Conservation (phyloP, 148 eudicot genomes). For the Limonium bicolor region DNA sequence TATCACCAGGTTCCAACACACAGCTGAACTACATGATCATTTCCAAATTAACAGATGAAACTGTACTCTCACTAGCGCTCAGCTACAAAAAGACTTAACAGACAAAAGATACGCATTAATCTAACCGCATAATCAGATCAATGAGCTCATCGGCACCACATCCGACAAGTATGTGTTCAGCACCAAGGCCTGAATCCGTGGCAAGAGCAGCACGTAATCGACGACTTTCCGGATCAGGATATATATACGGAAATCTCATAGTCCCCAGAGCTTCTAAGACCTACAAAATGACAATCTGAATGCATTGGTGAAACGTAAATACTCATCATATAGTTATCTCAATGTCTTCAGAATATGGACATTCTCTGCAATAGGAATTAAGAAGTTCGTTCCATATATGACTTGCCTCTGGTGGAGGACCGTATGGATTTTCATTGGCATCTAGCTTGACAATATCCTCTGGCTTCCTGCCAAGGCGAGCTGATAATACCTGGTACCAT, state of each 20-base stretch:
- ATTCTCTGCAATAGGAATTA: neutral
- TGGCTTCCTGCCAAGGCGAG: slow-evolving; percentile 91
- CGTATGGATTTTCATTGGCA: slow-evolving; percentile 95
- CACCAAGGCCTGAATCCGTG: slow-evolving; percentile 75
- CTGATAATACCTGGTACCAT: slow-evolving; percentile 58
- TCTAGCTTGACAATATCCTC: slow-evolving; percentile 88
- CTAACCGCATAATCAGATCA: slow-evolving; percentile 96
- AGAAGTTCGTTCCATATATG: neutral
- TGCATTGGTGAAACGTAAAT: neutral
- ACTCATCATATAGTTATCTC: neutral
- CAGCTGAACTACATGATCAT: slow-evolving; percentile 50
- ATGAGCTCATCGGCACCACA: slow-evolving; percentile 98
- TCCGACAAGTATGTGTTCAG: slow-evolving; percentile 82
- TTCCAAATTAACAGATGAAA: slow-evolving; percentile 6
- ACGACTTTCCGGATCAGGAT: slow-evolving; percentile 97
- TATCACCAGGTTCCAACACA: slow-evolving; percentile 92
- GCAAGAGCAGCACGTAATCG: slow-evolving; percentile 88
- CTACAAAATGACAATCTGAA: slow-evolving; percentile 25
- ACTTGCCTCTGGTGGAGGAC: slow-evolving; percentile 98
- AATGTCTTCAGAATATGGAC: neutral
- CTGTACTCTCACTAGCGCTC: neutral
- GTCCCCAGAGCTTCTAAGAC: slow-evolving; percentile 78
- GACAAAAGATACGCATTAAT: slow-evolving; percentile 8
- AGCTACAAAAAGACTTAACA: neutral
- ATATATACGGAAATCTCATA: slow-evolving; percentile 77